Base-by-base conservation (phyloP, 2,329 filamentous ascomycete genomes). In the Mollisiaceae sp. region DNA sequence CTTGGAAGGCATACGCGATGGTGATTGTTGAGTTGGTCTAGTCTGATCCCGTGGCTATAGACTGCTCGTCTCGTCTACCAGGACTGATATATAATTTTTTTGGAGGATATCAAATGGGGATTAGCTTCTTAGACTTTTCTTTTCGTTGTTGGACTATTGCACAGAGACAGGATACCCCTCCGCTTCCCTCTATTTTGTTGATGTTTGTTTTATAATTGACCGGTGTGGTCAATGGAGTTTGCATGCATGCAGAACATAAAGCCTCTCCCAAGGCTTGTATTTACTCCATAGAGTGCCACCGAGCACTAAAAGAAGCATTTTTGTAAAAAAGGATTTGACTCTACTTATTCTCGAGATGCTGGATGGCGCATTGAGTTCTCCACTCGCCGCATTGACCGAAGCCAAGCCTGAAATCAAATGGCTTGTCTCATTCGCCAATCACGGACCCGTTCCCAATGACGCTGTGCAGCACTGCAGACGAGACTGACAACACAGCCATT, bases 1-100 rank as follows among this genome's bases (percentile, higher is more conserved):
- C 84, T 87, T 88, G 86, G 85, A 84, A 84, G 82, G 72, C 67
- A 67, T 70, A 32, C 64, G 66, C 36, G 27, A 20, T 11, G 38
- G 32, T 39, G 32, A 20, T 47, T 14, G 36, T 45, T 43, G 36
- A 27, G 38, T 43, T 55, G 52, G 43, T 22, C 32, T 50, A 41
- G 64, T 50, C 50, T 20, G 43, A 32, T 35, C 35, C 32, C 24
- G 22, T 63, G 55, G 56, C 64, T 50, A 20, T 18, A 22, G 36
- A 18, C 41, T n/a, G 2, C 38, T 9, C 8, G 8, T n/a, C n/a
- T 20, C n/a, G n/a, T 50, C 45, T 24, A 9, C 12, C 8, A 18
- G 11, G 11, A 14, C 2, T 14, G 2, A 41, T 41, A 41, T 9
- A 41, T 14, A 3, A 41, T 18, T 41, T 41, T 18, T 18, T 18